phyloP scores from a whole-genome alignment of 441 rosid species.

The Croton laevigatus region DNA sequence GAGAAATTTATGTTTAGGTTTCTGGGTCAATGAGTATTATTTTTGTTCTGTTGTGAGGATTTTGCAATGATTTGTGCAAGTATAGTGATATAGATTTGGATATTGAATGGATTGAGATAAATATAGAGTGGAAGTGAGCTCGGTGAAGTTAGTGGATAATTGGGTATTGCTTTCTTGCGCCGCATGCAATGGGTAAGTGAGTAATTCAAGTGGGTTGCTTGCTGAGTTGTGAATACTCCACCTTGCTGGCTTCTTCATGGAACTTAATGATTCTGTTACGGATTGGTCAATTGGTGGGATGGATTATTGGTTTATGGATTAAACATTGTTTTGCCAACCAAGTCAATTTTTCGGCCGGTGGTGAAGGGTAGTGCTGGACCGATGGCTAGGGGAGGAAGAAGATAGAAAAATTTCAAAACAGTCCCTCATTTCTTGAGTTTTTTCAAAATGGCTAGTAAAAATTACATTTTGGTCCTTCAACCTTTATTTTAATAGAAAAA shows the following conservation, averaged over 20 bases:
- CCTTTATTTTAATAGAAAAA: no score
- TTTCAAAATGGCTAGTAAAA: no score
- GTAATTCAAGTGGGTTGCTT: slow-evolving; percentile 4
- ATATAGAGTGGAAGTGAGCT: slow-evolving; percentile 33
- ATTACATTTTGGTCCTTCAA: no score
- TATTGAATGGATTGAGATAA: slow-evolving; percentile 13
- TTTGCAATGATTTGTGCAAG: slow-evolving; percentile 10
- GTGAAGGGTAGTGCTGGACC: no score
- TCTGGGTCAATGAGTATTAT: slow-evolving; percentile 24
- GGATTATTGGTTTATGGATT: background rate
- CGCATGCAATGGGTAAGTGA: slow-evolving; percentile 22
- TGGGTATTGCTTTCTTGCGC: slow-evolving; percentile 12
- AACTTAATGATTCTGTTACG: slow-evolving; percentile 15
- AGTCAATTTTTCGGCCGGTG: no score
- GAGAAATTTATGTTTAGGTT: slow-evolving; percentile 26
- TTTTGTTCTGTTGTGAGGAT: slow-evolving; percentile 7
- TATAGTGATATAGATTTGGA: slow-evolving; percentile 9
- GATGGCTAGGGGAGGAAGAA: no score
- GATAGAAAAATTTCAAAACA: no score
- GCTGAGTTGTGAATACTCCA: slow-evolving; percentile 1
- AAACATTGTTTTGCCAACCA: background rate
- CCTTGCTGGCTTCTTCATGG: slow-evolving; percentile 20
- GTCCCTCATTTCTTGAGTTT: no score
- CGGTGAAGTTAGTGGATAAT: slow-evolving; percentile 17
- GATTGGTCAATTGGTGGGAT: background rate